These are phyloP conservation scores for Leccinum huronense DNA, from an alignment of 1,284 basidiomycete genomes.

Conservation along the genomic window DNA sequence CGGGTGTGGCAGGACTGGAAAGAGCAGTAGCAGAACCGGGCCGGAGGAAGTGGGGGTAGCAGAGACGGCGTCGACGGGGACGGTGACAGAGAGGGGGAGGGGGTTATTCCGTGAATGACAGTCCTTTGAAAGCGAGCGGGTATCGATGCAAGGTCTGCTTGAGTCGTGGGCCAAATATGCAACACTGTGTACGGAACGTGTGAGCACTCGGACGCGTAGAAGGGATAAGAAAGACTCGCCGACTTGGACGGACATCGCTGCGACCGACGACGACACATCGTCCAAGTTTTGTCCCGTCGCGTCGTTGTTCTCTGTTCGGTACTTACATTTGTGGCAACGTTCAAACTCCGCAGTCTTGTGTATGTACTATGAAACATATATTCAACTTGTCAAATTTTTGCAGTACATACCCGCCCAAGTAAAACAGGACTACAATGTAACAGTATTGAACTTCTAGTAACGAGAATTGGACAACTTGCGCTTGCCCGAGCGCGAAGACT, in stretches of 20 bases:
- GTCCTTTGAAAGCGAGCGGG: constrained; percentile 91
- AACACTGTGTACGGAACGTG: constrained; percentile 56
- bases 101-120: constrained; percentile 74
- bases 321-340: too few species aligned
- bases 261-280: constrained; percentile 37
- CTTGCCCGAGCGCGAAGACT: too few species aligned
- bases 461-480: too few species aligned
- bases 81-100: constrained; percentile 45
- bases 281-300: too few species aligned
- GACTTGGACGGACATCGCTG: constrained; percentile 84
- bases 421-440: too few species aligned
- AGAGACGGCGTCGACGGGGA: constrained; percentile 70
- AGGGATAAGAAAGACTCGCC: constrained; percentile 49
- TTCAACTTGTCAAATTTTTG: too few species aligned
- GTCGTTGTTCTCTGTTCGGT: too few species aligned
- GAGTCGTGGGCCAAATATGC: constrained; percentile 86
- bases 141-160: constrained; percentile 80
- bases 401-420: too few species aligned
- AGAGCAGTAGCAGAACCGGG: constrained; percentile 46
- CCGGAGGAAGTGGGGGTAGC: constrained; percentile 46
- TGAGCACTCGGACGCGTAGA: constrained; percentile 9
- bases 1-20: constrained; percentile 37
- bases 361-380: too few species aligned
- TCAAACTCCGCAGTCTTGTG: too few species aligned
- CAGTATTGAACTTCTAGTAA: too few species aligned